phyloP scores from a whole-genome alignment of 2,329 filamentous ascomycete species.

The Fusarium proliferatum region DNA sequence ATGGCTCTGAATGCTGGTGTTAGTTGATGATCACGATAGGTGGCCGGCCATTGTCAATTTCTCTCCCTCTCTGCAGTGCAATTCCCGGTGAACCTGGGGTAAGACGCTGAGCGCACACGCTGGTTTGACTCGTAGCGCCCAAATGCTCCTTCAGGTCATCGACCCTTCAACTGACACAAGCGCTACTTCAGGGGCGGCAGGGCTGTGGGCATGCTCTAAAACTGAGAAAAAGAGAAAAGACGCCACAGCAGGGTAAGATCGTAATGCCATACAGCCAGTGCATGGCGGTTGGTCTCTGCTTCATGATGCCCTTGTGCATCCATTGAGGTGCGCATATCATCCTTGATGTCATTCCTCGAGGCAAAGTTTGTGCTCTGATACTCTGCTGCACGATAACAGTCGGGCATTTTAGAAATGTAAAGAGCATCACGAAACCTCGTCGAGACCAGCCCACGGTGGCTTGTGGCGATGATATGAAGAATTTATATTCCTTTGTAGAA shows the following conservation, averaged over 20 bases:
- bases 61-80: slow-evolving; percentile 6
- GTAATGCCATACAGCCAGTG: slow-evolving; percentile 16
- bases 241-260: slow-evolving; percentile 2
- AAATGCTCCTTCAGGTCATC: slow-evolving; percentile 20
- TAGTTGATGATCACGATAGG: slow-evolving; percentile 35
- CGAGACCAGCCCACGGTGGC: not conserved
- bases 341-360: slow-evolving; percentile 23
- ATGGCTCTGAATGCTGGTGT: slow-evolving; percentile 23
- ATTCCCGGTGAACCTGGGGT: slow-evolving; percentile 30
- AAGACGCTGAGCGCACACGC: slow-evolving; percentile 29
- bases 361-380: slow-evolving; percentile 5
- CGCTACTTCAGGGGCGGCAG: slow-evolving; percentile 17
- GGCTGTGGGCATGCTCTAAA: slow-evolving; percentile 4
- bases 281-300: slow-evolving; percentile 16
- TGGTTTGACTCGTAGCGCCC: slow-evolving; percentile 19
- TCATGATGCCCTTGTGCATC: slow-evolving; percentile 1
- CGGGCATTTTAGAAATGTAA: slow-evolving; percentile 1
- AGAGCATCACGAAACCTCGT: not conserved
- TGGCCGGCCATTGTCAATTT: slow-evolving; percentile 22
- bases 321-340: slow-evolving; percentile 8
- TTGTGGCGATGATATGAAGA: slow-evolving; percentile 30
- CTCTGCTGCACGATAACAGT: slow-evolving; percentile 1
- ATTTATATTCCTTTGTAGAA: slow-evolving; percentile 10
- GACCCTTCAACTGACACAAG: slow-evolving; percentile 34
- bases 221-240: slow-evolving; percentile 9